Evolutionary conservation across 2,329 filamentous ascomycete species (phyloP).

Genomic region (Calonectria multiphialidica): DNA sequence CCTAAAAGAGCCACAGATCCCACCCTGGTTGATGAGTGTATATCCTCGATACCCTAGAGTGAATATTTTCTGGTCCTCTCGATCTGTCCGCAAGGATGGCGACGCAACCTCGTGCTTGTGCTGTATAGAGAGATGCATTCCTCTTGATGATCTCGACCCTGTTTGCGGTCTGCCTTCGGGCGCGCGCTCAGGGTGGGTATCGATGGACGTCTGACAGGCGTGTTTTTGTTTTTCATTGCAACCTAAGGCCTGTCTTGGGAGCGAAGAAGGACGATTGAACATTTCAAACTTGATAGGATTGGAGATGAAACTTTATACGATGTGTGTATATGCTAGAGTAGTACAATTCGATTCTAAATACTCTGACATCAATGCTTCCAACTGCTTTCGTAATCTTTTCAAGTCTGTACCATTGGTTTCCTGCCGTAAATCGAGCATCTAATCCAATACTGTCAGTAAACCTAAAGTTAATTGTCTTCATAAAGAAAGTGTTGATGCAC

Average conservation of each 20-base stretch:
- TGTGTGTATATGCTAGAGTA: too few species aligned
- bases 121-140: conserved; percentile 81
- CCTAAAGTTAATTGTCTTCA: too few species aligned
- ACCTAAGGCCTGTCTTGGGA: conserved; percentile 53
- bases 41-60: conserved; percentile 91
- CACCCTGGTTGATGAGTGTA: conserved; percentile 78
- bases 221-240: conserved; percentile 64
- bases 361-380: too few species aligned
- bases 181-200: conserved; percentile 81
- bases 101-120: conserved; percentile 48
- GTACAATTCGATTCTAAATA: too few species aligned
- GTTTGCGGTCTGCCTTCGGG: conserved; percentile 78
- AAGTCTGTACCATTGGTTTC: not conserved
- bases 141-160: conserved; percentile 89
- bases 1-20: conserved; percentile 90
- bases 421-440: not conserved
- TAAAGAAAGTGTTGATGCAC: not conserved
- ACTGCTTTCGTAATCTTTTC: too few species aligned
- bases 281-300: too few species aligned
- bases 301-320: too few species aligned
- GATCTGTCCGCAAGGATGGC: conserved; percentile 62
- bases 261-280: not conserved
- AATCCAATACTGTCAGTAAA: too few species aligned
- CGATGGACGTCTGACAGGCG: conserved; percentile 84
- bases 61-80: conserved; percentile 58